A percentile compares a stretch with the other conserved stretches of the same genome.
These are phyloP conservation scores for Roridomyces roridus DNA, from an alignment of 768 basidiomycete species.

Conservation along the genomic window DNA sequence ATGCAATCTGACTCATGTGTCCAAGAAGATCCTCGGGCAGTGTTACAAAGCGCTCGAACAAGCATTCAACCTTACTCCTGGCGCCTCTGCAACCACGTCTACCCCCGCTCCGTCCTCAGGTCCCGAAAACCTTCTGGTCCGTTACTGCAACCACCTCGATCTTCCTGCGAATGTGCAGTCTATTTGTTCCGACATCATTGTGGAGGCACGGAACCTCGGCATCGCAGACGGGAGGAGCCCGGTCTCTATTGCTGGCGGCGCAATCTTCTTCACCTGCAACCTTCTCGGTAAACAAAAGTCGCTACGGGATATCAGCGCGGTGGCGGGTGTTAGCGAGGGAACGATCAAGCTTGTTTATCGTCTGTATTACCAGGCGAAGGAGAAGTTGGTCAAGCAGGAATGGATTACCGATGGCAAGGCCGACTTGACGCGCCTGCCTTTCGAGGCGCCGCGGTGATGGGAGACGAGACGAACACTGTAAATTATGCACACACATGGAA, in stretches of 20 bases:
- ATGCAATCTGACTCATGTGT: conserved; percentile 90
- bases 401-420: conserved; percentile 86
- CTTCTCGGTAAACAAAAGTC: conserved; percentile 78
- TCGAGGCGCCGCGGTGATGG: not conserved
- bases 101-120: conserved; percentile 62
- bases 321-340: conserved; percentile 94
- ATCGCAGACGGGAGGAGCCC: conserved; percentile 95
- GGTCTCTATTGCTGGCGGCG: conserved; percentile 97
- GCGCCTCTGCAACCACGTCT: conserved; percentile 61
- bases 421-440: conserved; percentile 50
- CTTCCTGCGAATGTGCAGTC: conserved; percentile 83
- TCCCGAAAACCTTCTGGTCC: conserved; percentile 87
- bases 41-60: conserved; percentile 90
- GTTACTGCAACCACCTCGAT: conserved; percentile 93
- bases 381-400: conserved; percentile 83
- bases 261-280: conserved; percentile 91
- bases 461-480: no score
- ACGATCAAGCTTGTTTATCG: conserved; percentile 93
- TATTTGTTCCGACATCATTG: conserved; percentile 83
- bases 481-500: no score
- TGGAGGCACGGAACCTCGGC: conserved; percentile 79
- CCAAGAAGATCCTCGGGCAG: conserved; percentile 94
- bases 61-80: conserved; percentile 87
- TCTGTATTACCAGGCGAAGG: conserved; percentile 73
- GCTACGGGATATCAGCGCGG: conserved; percentile 84